phyloP scores from a whole-genome alignment of 139 green algal genomes.

The Nannochloris sp. region DNA sequence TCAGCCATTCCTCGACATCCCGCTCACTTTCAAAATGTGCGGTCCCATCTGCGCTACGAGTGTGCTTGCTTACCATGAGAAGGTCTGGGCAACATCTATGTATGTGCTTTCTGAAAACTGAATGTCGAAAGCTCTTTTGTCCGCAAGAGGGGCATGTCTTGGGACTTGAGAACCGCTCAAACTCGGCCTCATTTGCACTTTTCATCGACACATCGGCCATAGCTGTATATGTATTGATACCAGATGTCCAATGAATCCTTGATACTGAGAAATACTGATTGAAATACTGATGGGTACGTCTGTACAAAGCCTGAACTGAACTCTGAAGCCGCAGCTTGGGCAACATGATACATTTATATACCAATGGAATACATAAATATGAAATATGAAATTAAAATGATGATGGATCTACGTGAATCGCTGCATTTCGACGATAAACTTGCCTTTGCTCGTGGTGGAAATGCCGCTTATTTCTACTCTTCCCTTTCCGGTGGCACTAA shows the following conservation, averaged over 20 bases:
- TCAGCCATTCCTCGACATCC: neutral
- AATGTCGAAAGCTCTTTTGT: constrained; percentile 17
- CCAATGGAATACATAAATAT: no score
- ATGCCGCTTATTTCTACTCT: constrained; percentile 52
- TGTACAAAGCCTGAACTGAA: no score
- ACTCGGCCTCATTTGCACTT: neutral
- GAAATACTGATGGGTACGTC: no score
- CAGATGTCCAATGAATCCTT: no score
- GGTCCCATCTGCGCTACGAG: neutral
- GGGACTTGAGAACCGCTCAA: neutral
- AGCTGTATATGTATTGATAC: neutral
- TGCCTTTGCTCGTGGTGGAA: constrained; percentile 52
- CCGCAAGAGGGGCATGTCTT: constrained; percentile 32
- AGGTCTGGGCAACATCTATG: constrained; percentile 35
- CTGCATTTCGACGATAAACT: constrained; percentile 50
- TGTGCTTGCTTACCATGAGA: neutral
- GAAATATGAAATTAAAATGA: neutral
- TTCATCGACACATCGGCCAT: neutral
- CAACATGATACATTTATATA: no score
- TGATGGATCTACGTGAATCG: constrained; percentile 35
- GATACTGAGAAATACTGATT: no score
- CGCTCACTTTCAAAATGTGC: constrained; percentile 7
- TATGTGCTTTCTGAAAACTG: constrained; percentile 22
- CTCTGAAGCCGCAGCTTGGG: no score
- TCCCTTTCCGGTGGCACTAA: constrained; percentile 62